Evolutionary conservation across 257 asterid species (phyloP).

Genomic region (Forsythia suspensa): DNA sequence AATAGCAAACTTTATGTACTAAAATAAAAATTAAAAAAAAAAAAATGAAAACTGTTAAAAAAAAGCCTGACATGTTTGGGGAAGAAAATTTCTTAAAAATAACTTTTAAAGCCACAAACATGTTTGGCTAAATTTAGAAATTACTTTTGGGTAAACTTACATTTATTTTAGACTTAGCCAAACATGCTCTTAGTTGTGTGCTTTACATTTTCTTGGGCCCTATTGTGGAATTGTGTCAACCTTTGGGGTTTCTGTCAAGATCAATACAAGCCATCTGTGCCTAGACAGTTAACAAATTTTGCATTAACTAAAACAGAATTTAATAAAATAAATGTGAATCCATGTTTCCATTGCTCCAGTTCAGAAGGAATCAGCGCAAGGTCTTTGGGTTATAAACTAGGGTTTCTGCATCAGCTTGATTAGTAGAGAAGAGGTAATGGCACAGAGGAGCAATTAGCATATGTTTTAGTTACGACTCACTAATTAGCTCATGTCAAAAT

Average conservation of each 20-base stretch:
- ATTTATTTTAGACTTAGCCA: background rate
- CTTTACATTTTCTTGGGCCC: background rate
- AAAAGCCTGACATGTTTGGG: background rate
- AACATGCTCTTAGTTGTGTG: background rate
- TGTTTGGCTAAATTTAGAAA: background rate
- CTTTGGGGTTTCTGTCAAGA: background rate
- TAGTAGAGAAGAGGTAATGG: constrained; percentile 5
- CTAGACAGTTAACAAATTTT: background rate
- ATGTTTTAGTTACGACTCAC: constrained; percentile 15
- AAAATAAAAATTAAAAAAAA: too few relatives aligned
- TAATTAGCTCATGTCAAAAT: constrained; percentile 14
- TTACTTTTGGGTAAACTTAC: background rate
- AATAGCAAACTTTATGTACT: background rate
- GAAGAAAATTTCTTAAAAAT: too few relatives aligned
- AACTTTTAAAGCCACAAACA: background rate
- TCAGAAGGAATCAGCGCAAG: background rate
- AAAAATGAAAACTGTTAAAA: too few relatives aligned
- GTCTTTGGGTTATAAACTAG: background rate
- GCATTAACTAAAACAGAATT: too few relatives aligned
- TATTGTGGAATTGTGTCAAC: constrained; percentile 3
- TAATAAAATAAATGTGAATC: background rate
- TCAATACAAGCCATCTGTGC: background rate
- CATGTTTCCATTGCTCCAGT: background rate
- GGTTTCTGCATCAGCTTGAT: background rate
- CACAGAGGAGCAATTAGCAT: constrained; percentile 13